Evolutionary conservation across 169 alveolate genomes (phyloP).

Genomic region (Plasmodium fragile): DNA sequence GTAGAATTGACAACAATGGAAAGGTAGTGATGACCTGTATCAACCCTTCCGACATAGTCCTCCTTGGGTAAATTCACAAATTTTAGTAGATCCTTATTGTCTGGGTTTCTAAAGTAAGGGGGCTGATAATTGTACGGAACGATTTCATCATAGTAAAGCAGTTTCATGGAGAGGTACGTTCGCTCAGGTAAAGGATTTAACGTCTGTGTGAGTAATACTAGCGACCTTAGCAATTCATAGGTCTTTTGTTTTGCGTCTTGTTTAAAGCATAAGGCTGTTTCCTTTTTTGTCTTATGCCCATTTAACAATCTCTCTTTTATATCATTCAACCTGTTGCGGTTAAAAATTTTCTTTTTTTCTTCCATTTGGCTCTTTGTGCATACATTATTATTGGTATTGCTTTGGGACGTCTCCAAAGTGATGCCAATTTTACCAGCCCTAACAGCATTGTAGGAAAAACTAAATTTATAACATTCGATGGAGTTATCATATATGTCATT

Average conservation of each 20-base stretch:
- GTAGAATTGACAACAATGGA: conserved; percentile 80
- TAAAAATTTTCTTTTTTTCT: conserved; percentile 46
- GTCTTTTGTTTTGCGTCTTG: conserved; percentile 80
- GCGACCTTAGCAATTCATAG: conserved; percentile 80
- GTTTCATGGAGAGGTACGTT: conserved; percentile 86
- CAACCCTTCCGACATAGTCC: conserved; percentile 82
- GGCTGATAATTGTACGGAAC: conserved; percentile 89
- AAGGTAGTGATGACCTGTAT: conserved; percentile 79
- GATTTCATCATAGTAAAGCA: conserved; percentile 86
- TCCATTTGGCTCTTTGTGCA: background rate
- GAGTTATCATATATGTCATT: conserved; percentile 85
- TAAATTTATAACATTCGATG: conserved; percentile 81
- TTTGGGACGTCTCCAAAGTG: conserved; percentile 42
- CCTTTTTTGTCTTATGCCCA: conserved; percentile 76
- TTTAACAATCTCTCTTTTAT: conserved; percentile 67
- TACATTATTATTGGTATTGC: background rate
- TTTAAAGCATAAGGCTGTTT: conserved; percentile 76
- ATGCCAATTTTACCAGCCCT: conserved; percentile 72
- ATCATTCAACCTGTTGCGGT: conserved; percentile 18
- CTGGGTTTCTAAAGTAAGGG: conserved; percentile 85
- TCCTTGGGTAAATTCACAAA: conserved; percentile 78
- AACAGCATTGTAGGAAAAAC: conserved; percentile 74
- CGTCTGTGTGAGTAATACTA: conserved; percentile 87
- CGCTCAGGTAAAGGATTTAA: conserved; percentile 88
- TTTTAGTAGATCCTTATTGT: conserved; percentile 76